Evolutionary conservation across 352 stramenopile genomes (phyloP), one percentile per base, ranked within the genome.

Genomic region (Pythium vanterpoolii): DNA sequence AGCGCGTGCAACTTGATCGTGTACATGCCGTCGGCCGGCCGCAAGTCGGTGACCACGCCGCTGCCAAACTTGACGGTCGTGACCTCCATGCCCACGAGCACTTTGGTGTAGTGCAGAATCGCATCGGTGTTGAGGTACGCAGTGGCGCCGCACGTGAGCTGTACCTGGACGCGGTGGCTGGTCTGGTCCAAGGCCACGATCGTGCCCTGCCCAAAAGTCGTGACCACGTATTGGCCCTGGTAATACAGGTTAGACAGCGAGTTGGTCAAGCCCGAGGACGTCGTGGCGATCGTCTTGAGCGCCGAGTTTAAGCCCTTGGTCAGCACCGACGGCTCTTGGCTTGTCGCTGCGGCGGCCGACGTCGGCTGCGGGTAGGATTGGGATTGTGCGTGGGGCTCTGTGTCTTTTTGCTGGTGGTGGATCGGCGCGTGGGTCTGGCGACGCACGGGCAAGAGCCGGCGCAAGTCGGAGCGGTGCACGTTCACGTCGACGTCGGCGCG

Each of bases 41-140:
- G 77, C 40, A 93, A 59, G n/a, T 69, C 77, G 33, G 79, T 72
- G n/a, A 90, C 79, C 18, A 84, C 42, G 19, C 83, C 83, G 6
- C 69, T 51, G 26, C 83, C 83, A 56, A 93, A 93, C 63, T 93
- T 60, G 53, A 76, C 38, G 26, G 83, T 88, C 40, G 74, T 71
- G 45, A 93, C 83, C 13, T 93, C 78, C 51, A 86, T 89, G 26
- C 83, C 83, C 11, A 78, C 76, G 11, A 93, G 69, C 27, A 76
- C 83, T 62, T 93, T 93, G 23, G 74, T 70, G 63, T 90, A 87
- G 60, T 76, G 76, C 39, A 80, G 70, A 57, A 93, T 83, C 64
- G 77, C 77, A 56, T 84, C 76, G 3, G 71, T 73, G 43, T 68
- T 76, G 30, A 93, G 64, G 50, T 60, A 90, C 14, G 81, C 79